Base-by-base conservation (phyloP, 768 basidiomycete genomes). In the Termitomyces titanicus region DNA sequence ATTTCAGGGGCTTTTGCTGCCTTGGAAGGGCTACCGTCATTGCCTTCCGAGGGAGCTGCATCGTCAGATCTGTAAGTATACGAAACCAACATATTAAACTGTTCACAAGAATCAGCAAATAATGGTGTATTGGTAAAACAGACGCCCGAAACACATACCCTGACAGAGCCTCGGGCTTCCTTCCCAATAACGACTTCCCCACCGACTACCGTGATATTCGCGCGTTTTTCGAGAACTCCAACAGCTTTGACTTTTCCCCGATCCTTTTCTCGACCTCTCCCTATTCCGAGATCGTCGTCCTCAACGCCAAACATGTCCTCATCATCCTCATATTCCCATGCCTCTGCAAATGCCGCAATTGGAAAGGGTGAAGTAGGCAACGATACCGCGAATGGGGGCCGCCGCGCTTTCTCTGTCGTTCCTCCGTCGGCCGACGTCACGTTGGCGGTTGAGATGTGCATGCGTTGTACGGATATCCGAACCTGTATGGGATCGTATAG, bases 261-360 rank as follows among this genome's bases (percentile, higher is more conserved):
- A 25, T 80, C 82, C 64, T 74, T 71, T 62, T 80, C 75, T 57
- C 70, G 67, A 38, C 72, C 61, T 64, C 75, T 57, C 35, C 66
- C 57, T 31, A 68, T 33, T 64, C 73, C 61, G 29, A 70, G 61
- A 53, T 71, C 73, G 24, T 74, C 77, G 10, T 80, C 88, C 27
- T 88, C 89, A 47, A 89, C 92, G 35, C 81, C 83, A 63, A 88
- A 87, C 89, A 92, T 90, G 42, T 92, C 94, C 55, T 96, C 94
- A 55, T 94, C 94, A 51, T 97, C 96, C 31, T 97, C 96, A 58
- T 94, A 97, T 69, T 98, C 94, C 96, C 96, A 98, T 33, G 92
- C 93, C 67, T 98, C 97, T 17, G 93, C 93, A 65, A 89, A 95
- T 2, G 96, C 91, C 13, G 89, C 86, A 45, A 98, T 83, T 5